phyloP scores from a whole-genome alignment of 1,139 yeast species.

The Saccharomyces pastorianus region DNA sequence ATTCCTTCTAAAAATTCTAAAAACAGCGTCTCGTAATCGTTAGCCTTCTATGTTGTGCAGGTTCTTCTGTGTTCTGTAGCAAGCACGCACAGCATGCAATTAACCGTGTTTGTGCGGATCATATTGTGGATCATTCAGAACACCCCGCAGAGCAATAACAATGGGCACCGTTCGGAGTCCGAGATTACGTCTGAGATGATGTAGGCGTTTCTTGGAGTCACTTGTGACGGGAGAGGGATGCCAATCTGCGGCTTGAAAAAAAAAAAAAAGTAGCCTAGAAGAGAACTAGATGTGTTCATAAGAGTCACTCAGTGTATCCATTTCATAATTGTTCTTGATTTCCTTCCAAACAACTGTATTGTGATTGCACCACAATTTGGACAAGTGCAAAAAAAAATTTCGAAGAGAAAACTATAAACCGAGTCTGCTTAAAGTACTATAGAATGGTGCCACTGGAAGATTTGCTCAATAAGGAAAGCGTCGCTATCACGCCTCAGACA shows the following conservation, averaged over 20 bases:
- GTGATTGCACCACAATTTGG: background rate
- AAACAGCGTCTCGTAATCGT: too few species aligned
- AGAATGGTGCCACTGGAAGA: slow-evolving; percentile 16
- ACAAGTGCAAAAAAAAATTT: background rate
- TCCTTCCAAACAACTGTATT: background rate
- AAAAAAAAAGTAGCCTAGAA: background rate
- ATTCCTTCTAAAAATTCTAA: background rate
- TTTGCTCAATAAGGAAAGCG: slow-evolving; percentile 16
- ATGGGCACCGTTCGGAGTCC: background rate
- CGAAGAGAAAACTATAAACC: background rate
- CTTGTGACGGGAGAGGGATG: background rate
- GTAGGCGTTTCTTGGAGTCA: background rate
- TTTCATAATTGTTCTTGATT: background rate
- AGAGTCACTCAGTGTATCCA: background rate
- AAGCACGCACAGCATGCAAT: too few species aligned
- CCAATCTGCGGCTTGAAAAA: background rate
- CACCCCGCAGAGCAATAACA: background rate
- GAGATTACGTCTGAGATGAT: background rate
- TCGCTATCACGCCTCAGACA: background rate
- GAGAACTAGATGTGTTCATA: background rate
- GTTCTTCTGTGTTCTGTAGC: background rate
- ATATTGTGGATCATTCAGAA: background rate
- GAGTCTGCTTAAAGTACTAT: background rate
- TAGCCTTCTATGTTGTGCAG: background rate
- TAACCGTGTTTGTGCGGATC: too few species aligned